phyloP scores from a whole-genome alignment of 108 stramenopile genomes.

The Aurantiochytrium sp. region DNA sequence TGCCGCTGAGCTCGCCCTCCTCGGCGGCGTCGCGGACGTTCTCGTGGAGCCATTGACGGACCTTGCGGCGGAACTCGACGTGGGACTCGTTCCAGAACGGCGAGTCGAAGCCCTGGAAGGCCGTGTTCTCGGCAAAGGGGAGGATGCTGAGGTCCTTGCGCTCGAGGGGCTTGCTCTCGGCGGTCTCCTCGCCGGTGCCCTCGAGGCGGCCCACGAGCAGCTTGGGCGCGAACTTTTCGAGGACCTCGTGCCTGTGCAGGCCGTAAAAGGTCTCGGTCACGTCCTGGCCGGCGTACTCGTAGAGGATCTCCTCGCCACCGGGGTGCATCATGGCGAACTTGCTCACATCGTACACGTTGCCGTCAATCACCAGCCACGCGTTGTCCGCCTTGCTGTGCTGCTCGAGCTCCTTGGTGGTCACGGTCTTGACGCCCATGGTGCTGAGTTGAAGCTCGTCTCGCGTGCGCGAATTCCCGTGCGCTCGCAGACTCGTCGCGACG shows the following conservation, averaged over 20 bases:
- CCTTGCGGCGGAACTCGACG: not conserved
- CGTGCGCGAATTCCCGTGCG: too few species aligned
- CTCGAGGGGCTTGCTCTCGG: not conserved
- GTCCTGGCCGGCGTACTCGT: slow-evolving; percentile 24
- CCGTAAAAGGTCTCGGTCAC: slow-evolving; percentile 6
- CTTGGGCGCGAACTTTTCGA: slow-evolving; percentile 3
- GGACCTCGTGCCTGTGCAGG: slow-evolving; percentile 26
- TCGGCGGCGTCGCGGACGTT: slow-evolving; percentile 11
- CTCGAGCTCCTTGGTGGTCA: not conserved
- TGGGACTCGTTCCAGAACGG: slow-evolving; percentile 1
- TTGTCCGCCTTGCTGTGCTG: not conserved
- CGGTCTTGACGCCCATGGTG: too few species aligned
- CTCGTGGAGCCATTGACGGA: slow-evolving; percentile 28
- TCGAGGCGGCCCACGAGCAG: slow-evolving; percentile 23
- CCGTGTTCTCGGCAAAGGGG: not conserved
- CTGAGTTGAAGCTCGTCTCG: too few species aligned
- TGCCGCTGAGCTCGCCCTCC: slow-evolving; percentile 27
- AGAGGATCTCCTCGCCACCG: slow-evolving; percentile 16
- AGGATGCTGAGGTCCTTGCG: not conserved
- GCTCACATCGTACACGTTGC: slow-evolving; percentile 18
- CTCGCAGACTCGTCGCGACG: too few species aligned
- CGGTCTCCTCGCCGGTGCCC: not conserved
- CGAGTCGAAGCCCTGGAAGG: not conserved
- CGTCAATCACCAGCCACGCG: slow-evolving; percentile 15
- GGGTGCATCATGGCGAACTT: slow-evolving; percentile 20